Conservation (phyloP, 495 filamentous ascomycete genomes). For the Aspergillus sparsus region DNA sequence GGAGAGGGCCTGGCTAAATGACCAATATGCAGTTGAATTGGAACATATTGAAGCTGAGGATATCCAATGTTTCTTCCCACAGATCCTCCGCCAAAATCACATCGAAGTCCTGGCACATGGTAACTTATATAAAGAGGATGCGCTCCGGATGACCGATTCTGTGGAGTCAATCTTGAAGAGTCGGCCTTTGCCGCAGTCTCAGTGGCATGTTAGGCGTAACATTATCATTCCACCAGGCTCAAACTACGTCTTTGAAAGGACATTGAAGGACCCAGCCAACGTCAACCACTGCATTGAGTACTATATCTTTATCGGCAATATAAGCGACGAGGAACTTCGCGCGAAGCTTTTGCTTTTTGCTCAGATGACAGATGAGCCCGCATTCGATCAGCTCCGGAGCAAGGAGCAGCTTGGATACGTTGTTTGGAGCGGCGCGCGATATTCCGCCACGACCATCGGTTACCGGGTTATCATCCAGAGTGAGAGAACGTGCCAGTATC, state of each 20-base stretch:
- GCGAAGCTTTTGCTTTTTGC: constrained; percentile 80
- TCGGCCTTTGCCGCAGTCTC: constrained; percentile 67
- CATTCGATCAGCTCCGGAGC: constrained; percentile 90
- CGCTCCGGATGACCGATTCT: constrained; percentile 79
- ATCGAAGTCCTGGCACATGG: constrained; percentile 89
- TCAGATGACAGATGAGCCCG: constrained; percentile 91
- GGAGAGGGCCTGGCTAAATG: constrained; percentile 76
- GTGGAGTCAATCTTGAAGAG: constrained; percentile 80
- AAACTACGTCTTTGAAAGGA: constrained; percentile 79
- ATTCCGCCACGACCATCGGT: constrained; percentile 70
- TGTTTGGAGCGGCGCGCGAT: constrained; percentile 78
- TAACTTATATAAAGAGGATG: constrained; percentile 95
- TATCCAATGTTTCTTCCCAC: constrained; percentile 74
- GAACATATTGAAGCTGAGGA: constrained; percentile 71
- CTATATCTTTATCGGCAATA: constrained; percentile 75
- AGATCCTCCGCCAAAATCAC: constrained; percentile 79
- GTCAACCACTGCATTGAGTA: constrained; percentile 98
- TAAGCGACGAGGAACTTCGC: constrained; percentile 62
- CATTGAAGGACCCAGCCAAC: constrained; percentile 84
- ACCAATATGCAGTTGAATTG: constrained; percentile 78
- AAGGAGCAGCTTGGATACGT: constrained; percentile 98
- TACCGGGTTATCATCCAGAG: constrained; percentile 94
- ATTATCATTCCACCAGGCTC: constrained; percentile 75
- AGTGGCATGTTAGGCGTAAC: constrained; percentile 78
- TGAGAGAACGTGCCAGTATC: constrained; percentile 77